Percentiles rank a stretch among this genome's conserved stretches.
These are phyloP conservation scores for Lactarius deliciosus DNA, from an alignment of 768 basidiomycete species.

Conservation along the genomic window DNA sequence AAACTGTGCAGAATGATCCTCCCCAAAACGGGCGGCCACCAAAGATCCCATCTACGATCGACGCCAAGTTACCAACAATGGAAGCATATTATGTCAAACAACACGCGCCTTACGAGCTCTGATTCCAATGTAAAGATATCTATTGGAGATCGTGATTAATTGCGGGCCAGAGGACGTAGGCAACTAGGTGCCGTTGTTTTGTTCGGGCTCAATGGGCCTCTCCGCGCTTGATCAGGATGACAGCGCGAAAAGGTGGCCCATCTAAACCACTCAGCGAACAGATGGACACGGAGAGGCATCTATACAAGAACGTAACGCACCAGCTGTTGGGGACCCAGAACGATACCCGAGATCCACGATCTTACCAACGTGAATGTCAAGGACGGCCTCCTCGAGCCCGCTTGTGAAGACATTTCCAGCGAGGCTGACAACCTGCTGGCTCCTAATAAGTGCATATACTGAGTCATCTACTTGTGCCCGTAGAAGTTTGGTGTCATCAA, in stretches of 20 bases:
- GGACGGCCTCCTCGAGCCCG: constrained; percentile 17
- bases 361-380: constrained; percentile 12
- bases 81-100: background rate
- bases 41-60: constrained; percentile 19
- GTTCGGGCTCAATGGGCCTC: constrained; percentile 17
- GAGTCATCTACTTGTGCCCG: constrained; percentile 21
- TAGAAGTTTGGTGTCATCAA: constrained; percentile 3
- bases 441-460: constrained; percentile 14
- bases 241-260: constrained; percentile 17
- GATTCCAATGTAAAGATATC: constrained; percentile 19
- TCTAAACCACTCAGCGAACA: background rate
- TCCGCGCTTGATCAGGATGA: constrained; percentile 20
- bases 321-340: constrained; percentile 17
- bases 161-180: background rate
- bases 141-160: constrained; percentile 24
- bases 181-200: constrained; percentile 10
- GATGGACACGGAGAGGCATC: background rate
- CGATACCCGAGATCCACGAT: background rate
- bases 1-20: constrained; percentile 24
- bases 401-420: constrained; percentile 22
- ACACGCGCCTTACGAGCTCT: constrained; percentile 20
- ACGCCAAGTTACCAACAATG: background rate
- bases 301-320: background rate
- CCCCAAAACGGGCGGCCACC: constrained; percentile 22
- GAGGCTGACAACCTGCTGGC: constrained; percentile 21